Evolutionary conservation across 2,329 filamentous ascomycete genomes (phyloP).

Genomic region (Sclerotinia nivalis): DNA sequence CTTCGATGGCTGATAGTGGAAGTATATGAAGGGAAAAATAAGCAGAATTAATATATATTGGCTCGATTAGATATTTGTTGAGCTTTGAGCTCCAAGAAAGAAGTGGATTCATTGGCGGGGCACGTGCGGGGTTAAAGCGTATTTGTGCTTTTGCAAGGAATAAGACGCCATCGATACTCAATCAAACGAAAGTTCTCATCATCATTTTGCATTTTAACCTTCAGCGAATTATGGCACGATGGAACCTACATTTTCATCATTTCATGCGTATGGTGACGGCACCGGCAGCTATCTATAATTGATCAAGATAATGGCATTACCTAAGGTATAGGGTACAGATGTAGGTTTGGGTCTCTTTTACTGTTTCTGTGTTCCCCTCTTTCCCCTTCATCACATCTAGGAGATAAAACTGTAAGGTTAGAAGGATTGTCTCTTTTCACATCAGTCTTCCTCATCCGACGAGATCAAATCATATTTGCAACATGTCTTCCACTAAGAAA

Average conservation of each 20-base stretch:
- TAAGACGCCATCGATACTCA: slow-evolving; percentile 31
- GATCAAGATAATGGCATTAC: not conserved
- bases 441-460: not conserved
- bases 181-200: slow-evolving; percentile 22
- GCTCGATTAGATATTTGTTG: not conserved
- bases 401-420: not conserved
- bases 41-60: not conserved
- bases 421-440: not conserved
- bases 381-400: not conserved
- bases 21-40: not conserved
- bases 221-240: slow-evolving; percentile 8
- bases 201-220: slow-evolving; percentile 4
- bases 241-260: slow-evolving; percentile 6
- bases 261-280: slow-evolving; percentile 2
- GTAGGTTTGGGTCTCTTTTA: not conserved
- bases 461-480: slow-evolving; percentile 10
- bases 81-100: not conserved
- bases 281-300: not conserved
- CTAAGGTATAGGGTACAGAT: slow-evolving; percentile 3
- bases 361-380: not conserved
- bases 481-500: slow-evolving; percentile 41
- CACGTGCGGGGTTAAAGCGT: slow-evolving; percentile 9
- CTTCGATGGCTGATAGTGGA: not conserved
- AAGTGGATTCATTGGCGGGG: slow-evolving; percentile 4
- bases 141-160: slow-evolving; percentile 23